These are phyloP conservation scores for Echeveria elegans DNA, from an alignment of 164 flowering plant genomes.

Conservation along the genomic window DNA sequence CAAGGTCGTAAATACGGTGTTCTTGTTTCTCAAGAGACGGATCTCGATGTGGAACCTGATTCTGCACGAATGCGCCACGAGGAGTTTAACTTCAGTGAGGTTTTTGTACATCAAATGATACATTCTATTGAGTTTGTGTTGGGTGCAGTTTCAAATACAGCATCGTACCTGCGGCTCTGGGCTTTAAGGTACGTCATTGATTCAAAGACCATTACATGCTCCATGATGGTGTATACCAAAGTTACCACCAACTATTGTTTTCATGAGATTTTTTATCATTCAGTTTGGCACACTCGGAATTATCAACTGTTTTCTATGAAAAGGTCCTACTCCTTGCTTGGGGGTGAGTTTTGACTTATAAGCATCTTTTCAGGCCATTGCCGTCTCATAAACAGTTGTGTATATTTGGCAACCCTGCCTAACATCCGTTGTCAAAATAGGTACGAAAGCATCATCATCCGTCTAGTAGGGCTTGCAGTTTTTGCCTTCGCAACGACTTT, in stretches of 20 bases:
- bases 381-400: background rate
- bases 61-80: constrained; percentile 69
- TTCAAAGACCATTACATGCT: constrained; percentile 1
- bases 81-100: constrained; percentile 85
- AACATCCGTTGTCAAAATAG: constrained; percentile 21
- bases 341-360: constrained; percentile 49
- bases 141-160: constrained; percentile 94
- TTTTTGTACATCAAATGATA: constrained; percentile 93
- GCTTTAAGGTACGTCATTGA: constrained; percentile 57
- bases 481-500: constrained; percentile 87
- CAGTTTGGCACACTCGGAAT: constrained; percentile 95
- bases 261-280: constrained; percentile 2
- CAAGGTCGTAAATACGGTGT: constrained; percentile 90
- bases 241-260: constrained; percentile 10
- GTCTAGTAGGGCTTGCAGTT: constrained; percentile 60
- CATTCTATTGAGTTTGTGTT: constrained; percentile 88
- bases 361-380: background rate
- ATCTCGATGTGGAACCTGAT: constrained; percentile 71
- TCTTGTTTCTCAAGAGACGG: constrained; percentile 71
- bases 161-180: constrained; percentile 96
- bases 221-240: constrained; percentile 2
- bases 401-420: background rate
- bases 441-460: constrained; percentile 58
- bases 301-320: constrained; percentile 92
- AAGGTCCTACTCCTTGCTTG: constrained; percentile 80